Evolutionary conservation across 495 filamentous ascomycete species (phyloP), one percentile per base, ranked within the genome.

Genomic region (Podospora pseudoanserina): DNA sequence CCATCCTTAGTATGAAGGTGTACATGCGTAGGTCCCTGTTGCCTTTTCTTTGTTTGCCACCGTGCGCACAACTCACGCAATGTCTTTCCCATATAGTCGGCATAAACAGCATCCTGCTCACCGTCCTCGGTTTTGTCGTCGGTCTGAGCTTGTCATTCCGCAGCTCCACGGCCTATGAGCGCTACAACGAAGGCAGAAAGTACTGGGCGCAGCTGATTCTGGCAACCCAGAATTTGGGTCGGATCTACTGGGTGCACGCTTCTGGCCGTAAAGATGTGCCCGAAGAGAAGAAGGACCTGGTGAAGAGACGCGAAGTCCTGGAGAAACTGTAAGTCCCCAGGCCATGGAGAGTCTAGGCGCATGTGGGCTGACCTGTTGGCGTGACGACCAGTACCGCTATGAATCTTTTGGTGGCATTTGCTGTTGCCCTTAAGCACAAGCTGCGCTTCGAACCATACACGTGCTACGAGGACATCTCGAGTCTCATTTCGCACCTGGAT

Each of bases 81-180:
- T 1, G 30, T 61, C 30, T 26, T 4, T 5, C 26, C 49, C 11
- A 23, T 18, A 44, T 56, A 81, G 78, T 91, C 2, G 84, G 84
- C 23, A 88, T 95, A 28, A 84, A 86, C 69, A 86, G 83, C 26
- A 84, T 93, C 65, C 83, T 97, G 9, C 85, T 97, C 44, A 96
- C 92, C 16, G 89, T 96, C 13, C 86, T 92, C 30, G 92, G 92
- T 89, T 95, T 97, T 82, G 91, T 96, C 68, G 91, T 97, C 72
- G 91, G 89, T 83, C 78, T 96, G 74, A 86, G 90, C 0, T 81
- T 97, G 69, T 92, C 90, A 26, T 95, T 97, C 81, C 89, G 92
- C 62, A 91, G 87, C 70, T 91, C 91, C 0, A 93, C 91, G 18
- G 92, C 19, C 19, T 19, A 19, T 19, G 19, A 19, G 77, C 88